Base-by-base conservation (phyloP, 129 eudicot genomes). In the Lactuca sativa region DNA sequence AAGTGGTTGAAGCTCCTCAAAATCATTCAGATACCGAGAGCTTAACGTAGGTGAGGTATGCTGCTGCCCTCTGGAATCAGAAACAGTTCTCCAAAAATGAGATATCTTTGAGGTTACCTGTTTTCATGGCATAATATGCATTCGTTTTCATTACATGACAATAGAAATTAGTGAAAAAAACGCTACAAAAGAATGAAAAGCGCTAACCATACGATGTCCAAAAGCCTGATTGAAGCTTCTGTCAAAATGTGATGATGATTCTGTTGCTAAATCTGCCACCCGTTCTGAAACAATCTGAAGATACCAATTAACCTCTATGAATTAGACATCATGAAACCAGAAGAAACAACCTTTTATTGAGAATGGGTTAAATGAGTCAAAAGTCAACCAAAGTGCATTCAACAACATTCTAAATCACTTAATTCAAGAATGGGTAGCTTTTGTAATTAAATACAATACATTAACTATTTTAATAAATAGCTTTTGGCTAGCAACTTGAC, bases 11-110 rank as follows among this genome's bases (percentile, higher is more conserved):
- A 90, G 96, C 83, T 95, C 99, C 88, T 90, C 99, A 69, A 95
- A 95, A 75, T 95, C 97, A 78, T 77, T 90, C 36, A 90, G 59
- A 80, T 95, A 95, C 44, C 99, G 90, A 25, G 99, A 95, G 79
- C 76, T 85, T 82, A 64, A 77, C 43, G 70, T 57, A 72, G 88
- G 77, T 62, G 95, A 81, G 52, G 85, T 56, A 77, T 78, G 75
- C 47, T 81, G 81, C 53, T 81, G 81, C 56, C 79, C 88, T 71
- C 62, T 82, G 60, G 73, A 79, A 76, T 89, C 99, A 81, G 84
- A 71, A 30, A 86, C 82, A 11, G 86, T 59, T 85, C 66, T 79
- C 99, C 99, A 93, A 61, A 93, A 93, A 33, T 77, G 74, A 31
- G 95, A 73, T 31, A 79, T 65, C 84, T 84, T 87, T 14, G 99